Base-by-base conservation (phyloP, 768 basidiomycete species). In the Termitomyces sp. region DNA sequence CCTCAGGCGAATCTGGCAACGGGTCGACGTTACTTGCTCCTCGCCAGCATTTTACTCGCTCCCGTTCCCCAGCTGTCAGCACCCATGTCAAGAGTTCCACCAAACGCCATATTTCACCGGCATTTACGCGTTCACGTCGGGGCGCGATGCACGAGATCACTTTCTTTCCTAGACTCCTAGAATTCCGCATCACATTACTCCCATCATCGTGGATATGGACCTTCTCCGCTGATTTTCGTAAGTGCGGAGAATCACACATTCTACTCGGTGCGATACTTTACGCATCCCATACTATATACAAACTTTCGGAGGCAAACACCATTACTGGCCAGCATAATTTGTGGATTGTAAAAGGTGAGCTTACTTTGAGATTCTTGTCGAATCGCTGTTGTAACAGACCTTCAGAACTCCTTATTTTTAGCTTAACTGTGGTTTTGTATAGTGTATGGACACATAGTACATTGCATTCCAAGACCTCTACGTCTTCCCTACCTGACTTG, bases 21-120 rank as follows among this genome's bases (percentile, higher is more conserved):
- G 68, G 73, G 7, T 66, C 75, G 22, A 65, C 62, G 16, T 61
- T 68, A 24, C 63, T 66, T 50, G 73, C 67, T 42, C 74, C 68
- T 51, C 76, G 78, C 52, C 72, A 72, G 49, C 68, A 82, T 1
- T 88, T 90, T 64, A 83, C 87, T 37, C 85, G 88, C n/a, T 90
- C 89, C 7, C 82, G 83, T 22, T 90, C 89, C 1, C 88, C 89
- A 42, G 80, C 76, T 12, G 67, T 82, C 15, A 58, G 61, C 15
- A 72, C 74, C 42, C 64, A 70, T 49, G 62, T 72, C 8, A 80
- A 77, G 41, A 69, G 71, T 15, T 67, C 72, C 24, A 44, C 66
- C 26, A 62, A 62, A 34, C 49, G 64, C 13, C 66, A 69, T 54
- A 63, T 72, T 24, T 84, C 78, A 0, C 78, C 84, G 5, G 73